These are phyloP conservation scores for Mallotus japonicus DNA, from an alignment of 441 rosid genomes.

Conservation along the genomic window DNA sequence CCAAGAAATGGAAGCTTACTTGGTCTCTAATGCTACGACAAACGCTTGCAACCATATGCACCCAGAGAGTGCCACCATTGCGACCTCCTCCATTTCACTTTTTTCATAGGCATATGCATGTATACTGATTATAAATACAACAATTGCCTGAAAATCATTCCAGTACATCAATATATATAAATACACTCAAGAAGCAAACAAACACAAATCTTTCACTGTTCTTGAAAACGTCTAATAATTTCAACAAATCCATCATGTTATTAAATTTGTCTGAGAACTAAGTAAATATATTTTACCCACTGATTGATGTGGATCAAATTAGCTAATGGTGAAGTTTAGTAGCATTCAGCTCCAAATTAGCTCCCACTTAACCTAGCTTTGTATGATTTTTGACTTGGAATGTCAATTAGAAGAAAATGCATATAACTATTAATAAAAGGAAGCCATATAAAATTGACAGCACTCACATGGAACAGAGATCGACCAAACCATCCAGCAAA, in stretches of 20 bases:
- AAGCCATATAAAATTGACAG: constrained; percentile 10
- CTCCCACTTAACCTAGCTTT: background rate
- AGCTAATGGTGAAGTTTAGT: background rate
- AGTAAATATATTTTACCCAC: background rate
- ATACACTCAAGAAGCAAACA: background rate
- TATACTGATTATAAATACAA: constrained; percentile 80
- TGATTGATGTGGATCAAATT: background rate
- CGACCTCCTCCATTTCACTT: constrained; percentile 95
- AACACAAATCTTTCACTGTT: too few relatives aligned
- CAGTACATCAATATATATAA: constrained; percentile 12
- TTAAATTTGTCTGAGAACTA: background rate
- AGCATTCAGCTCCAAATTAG: background rate
- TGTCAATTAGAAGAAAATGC: background rate
- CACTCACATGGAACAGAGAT: constrained; percentile 93
- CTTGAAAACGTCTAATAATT: background rate
- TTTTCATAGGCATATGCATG: constrained; percentile 82
- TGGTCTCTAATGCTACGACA: constrained; percentile 91
- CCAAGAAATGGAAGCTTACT: constrained; percentile 49
- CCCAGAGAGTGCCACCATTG: constrained; percentile 99
- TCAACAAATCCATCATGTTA: background rate
- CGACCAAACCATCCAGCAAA: constrained; percentile 99
- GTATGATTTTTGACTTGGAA: background rate
- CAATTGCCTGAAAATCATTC: constrained; percentile 69
- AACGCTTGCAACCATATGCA: constrained; percentile 99
- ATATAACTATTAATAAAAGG: background rate